These are phyloP conservation scores for Funneliformis geosporum DNA, from an alignment of 192 early-diverging fungal species.

Conservation along the genomic window DNA sequence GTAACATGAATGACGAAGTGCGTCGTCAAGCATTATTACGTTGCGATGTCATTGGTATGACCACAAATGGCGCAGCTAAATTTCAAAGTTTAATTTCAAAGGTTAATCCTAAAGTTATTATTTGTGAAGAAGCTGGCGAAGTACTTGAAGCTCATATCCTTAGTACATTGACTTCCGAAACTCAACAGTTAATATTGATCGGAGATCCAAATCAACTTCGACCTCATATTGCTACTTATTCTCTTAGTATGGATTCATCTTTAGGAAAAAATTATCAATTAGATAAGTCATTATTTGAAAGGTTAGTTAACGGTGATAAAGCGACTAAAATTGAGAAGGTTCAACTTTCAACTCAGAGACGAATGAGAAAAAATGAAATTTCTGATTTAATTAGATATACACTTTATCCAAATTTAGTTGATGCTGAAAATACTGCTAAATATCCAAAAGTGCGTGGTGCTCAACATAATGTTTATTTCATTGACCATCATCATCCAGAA, in stretches of 20 bases:
- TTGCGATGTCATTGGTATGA: slow-evolving; percentile 55
- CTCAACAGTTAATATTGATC: slow-evolving; percentile 59
- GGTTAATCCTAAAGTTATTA: slow-evolving; percentile 51
- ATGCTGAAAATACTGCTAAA: slow-evolving; percentile 35
- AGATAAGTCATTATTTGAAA: slow-evolving; percentile 54
- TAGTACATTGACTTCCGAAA: slow-evolving; percentile 43
- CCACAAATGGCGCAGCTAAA: slow-evolving; percentile 64
- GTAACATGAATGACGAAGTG: slow-evolving; percentile 39
- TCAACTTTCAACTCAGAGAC: slow-evolving; percentile 38
- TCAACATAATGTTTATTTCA: slow-evolving; percentile 49
- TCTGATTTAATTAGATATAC: slow-evolving; percentile 49
- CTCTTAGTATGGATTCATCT: slow-evolving; percentile 39
- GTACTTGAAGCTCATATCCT: slow-evolving; percentile 60
- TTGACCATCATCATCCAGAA: slow-evolving; percentile 51
- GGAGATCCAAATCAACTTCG: slow-evolving; percentile 46
- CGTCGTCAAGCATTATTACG: slow-evolving; percentile 35
- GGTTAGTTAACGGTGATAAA: slow-evolving; percentile 31
- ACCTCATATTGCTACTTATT: background rate
- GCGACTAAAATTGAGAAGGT: background rate
- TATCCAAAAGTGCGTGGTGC: slow-evolving; percentile 48
- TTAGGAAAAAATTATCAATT: slow-evolving; percentile 43
- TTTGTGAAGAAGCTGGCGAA: slow-evolving; percentile 63
- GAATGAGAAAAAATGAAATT: slow-evolving; percentile 56
- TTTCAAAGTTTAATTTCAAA: slow-evolving; percentile 28
- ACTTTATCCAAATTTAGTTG: slow-evolving; percentile 49